Percentiles rank a stretch among this genome's conserved stretches.
phyloP scores from a whole-genome alignment of 1,139 yeast species.

The Lodderomyces margitis region DNA sequence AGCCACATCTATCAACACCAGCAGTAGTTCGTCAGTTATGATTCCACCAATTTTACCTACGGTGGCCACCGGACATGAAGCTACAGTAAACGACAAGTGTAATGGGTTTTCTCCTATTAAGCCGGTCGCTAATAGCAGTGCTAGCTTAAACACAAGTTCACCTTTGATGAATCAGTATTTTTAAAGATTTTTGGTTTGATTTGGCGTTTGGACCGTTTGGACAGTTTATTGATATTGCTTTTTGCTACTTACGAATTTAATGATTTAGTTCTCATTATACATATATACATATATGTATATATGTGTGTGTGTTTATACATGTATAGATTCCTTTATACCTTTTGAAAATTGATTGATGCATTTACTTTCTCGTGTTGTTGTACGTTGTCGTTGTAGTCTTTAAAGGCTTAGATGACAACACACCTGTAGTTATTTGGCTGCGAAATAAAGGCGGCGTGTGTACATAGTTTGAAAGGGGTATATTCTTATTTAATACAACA shows the following conservation, averaged over 20 bases:
- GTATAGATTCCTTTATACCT: neutral
- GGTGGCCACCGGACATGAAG: neutral
- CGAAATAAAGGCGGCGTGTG: too few species aligned
- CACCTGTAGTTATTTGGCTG: too few species aligned
- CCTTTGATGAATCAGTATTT: slow-evolving; percentile 13
- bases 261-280: neutral
- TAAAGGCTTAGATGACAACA: too few species aligned
- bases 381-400: too few species aligned
- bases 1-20: neutral
- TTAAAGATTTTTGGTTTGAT: neutral
- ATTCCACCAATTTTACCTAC: neutral
- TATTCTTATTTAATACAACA: too few species aligned
- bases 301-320: neutral
- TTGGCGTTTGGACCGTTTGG: too few species aligned
- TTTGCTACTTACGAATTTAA: neutral
- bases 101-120: slow-evolving; percentile 13
- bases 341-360: neutral
- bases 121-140: slow-evolving; percentile 8
- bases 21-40: neutral
- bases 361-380: too few species aligned
- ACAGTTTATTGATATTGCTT: neutral
- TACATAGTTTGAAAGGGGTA: too few species aligned
- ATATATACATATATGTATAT: neutral
- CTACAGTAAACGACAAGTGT: slow-evolving; percentile 2
- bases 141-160: slow-evolving; percentile 9